phyloP scores from a whole-genome alignment of 140 eudicot species.

The Oenanthe javanica region DNA sequence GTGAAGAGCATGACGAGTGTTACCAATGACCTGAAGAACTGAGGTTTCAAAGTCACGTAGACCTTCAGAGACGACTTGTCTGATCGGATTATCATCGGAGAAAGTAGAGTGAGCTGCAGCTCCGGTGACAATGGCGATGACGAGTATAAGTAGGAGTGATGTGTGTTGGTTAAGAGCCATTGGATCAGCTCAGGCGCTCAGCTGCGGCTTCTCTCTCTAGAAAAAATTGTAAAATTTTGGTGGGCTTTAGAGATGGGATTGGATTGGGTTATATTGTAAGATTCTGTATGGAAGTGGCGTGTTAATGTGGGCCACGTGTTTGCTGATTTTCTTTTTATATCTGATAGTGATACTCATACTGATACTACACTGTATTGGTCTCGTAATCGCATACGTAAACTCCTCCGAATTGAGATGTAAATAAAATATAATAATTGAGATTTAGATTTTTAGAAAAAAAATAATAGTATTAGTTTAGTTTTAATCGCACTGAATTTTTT shows the following conservation, averaged over 20 bases:
- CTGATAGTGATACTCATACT: background rate
- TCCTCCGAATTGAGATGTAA: too few species aligned
- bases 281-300: background rate
- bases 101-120: slow-evolving; percentile 33
- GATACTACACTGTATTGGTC: background rate
- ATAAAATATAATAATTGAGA: too few species aligned
- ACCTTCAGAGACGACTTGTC: slow-evolving; percentile 67
- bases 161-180: slow-evolving; percentile 32
- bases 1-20: slow-evolving; percentile 66
- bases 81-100: slow-evolving; percentile 69
- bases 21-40: slow-evolving; percentile 48
- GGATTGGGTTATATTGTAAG: slow-evolving; percentile 2
- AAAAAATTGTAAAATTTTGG: background rate
- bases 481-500: too few species aligned
- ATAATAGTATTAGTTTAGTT: too few species aligned
- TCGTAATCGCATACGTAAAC: background rate
- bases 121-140: slow-evolving; percentile 24
- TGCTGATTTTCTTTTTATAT: background rate
- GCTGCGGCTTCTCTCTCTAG: background rate
- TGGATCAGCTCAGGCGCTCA: background rate
- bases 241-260: background rate
- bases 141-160: slow-evolving; percentile 23
- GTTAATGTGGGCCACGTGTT: background rate
- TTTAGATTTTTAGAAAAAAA: too few species aligned
- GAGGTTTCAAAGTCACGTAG: slow-evolving; percentile 49